These are phyloP conservation scores for Micractinium conductrix DNA, from an alignment of 139 green algal species.

Conservation along the genomic window DNA sequence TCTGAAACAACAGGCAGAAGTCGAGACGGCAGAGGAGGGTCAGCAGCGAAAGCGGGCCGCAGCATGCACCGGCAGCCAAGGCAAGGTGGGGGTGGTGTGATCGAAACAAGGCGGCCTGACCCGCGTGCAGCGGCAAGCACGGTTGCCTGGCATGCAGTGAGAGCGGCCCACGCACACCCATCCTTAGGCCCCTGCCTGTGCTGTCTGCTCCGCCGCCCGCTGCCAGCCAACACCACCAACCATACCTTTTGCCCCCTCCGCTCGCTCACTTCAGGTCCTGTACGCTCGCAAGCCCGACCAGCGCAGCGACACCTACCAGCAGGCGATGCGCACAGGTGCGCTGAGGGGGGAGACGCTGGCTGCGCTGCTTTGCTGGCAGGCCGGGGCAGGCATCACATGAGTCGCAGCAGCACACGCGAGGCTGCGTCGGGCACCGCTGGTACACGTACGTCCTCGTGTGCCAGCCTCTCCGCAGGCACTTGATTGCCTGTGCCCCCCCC, in stretches of 20 bases:
- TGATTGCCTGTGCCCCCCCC: not conserved
- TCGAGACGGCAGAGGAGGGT: too few relatives aligned
- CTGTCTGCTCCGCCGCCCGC: not conserved
- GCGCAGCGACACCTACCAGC: conserved; percentile 74
- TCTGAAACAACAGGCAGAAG: too few relatives aligned
- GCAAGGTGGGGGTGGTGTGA: too few relatives aligned
- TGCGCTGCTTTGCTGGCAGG: too few relatives aligned
- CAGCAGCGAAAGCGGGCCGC: not conserved
- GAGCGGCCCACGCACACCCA: too few relatives aligned
- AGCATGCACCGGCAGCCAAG: too few relatives aligned
- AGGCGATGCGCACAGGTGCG: conserved; percentile 56
- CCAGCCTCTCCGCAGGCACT: not conserved
- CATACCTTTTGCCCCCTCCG: not conserved
- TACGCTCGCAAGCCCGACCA: conserved; percentile 74
- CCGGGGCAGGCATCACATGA: too few relatives aligned
- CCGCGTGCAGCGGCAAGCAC: not conserved
- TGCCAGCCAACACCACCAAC: not conserved
- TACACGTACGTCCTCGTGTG: not conserved
- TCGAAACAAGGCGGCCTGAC: too few relatives aligned
- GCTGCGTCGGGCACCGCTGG: not conserved
- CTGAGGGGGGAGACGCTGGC: too few relatives aligned
- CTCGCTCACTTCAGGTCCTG: conserved; percentile 59
- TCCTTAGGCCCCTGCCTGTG: not conserved
- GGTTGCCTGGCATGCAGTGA: too few relatives aligned
- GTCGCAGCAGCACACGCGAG: not conserved